Base-by-base conservation (phyloP, 192 early-diverging fungal species). In the Coemansia pectinata region DNA sequence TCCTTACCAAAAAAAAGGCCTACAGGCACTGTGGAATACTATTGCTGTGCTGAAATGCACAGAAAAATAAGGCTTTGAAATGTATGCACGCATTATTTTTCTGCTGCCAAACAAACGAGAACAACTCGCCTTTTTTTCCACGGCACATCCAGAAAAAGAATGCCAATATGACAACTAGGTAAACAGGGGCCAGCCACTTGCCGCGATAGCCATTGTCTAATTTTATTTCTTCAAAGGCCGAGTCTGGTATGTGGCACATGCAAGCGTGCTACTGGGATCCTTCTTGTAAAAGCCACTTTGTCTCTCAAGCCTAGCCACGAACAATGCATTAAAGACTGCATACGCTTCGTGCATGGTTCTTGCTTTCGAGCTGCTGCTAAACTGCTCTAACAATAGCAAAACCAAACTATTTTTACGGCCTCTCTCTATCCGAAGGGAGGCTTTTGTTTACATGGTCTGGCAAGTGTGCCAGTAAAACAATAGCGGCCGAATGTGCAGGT, bases 161-260 rank as follows among this genome's bases (percentile, higher is more conserved):
- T 52, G 50, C 3, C 50, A 23, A 14, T 17, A 58, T 17, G 15
- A 58, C 55, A n/a, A 4, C 53, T 17, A 58, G 29, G 29, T n/a
- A 58, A 58, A 31, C 55, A 58, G 55, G 55, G 55, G 29, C 55
- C 55, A 58, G 55, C 55, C 55, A 58, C 55, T 58, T 58, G 55
- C 23, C 15, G 55, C 29, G 14, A 58, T 58, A 58, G 1, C 10
- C 55, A 58, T 58, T 58, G 55, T 58, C 15, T 58, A 15, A n/a
- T n/a, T 58, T 34, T 58, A 15, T 58, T 58, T 57, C 3, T 15
- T 2, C 14, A 57, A 29, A 10, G 8, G 29, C 14, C 14, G n/a
- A 17, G 15, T 5, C 29, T 29, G 15, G 15, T 31, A 52, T 58
- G 55, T 33, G 55, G 27, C 55, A 33, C 53, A 31, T 17, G 29